These are phyloP conservation scores for Apiospora malaysiana DNA, from an alignment of 2,329 filamentous ascomycete genomes.

Conservation along the genomic window DNA sequence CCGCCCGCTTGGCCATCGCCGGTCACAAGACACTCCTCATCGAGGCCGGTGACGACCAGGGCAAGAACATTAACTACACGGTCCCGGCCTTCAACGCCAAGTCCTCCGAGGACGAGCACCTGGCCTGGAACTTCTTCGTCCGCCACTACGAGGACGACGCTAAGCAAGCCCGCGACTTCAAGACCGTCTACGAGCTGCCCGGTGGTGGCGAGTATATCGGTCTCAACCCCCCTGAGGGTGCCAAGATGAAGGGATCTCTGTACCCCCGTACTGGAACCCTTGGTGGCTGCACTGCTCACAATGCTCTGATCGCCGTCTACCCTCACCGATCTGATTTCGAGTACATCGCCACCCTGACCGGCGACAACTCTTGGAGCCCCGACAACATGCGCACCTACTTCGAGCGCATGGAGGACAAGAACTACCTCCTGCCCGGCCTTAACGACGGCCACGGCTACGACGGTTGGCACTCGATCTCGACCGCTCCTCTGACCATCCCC, in stretches of 20 bases:
- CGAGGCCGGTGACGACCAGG: slow-evolving; percentile 64
- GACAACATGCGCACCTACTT: slow-evolving; percentile 65
- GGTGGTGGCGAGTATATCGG: slow-evolving; percentile 58
- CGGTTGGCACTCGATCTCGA: slow-evolving; percentile 61
- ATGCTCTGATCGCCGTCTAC: slow-evolving; percentile 58
- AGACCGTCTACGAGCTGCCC: slow-evolving; percentile 60
- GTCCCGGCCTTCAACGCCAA: slow-evolving; percentile 58
- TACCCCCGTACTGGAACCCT: slow-evolving; percentile 63
- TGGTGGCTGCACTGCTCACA: slow-evolving; percentile 63
- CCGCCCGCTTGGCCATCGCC: slow-evolving; percentile 61
- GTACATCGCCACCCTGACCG: slow-evolving; percentile 57
- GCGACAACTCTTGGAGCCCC: slow-evolving; percentile 60
- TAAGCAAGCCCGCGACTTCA: slow-evolving; percentile 59
- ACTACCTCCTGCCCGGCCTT: slow-evolving; percentile 61
- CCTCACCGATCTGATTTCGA: slow-evolving; percentile 60
- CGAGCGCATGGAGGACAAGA: slow-evolving; percentile 57
- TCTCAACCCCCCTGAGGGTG: slow-evolving; percentile 55
- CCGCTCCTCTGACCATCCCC: slow-evolving; percentile 57
- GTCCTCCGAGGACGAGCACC: slow-evolving; percentile 58
- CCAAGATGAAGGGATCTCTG: slow-evolving; percentile 55
- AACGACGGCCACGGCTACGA: slow-evolving; percentile 63
- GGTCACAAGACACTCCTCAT: slow-evolving; percentile 65
- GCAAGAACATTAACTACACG: slow-evolving; percentile 51
- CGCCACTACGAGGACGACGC: slow-evolving; percentile 61
- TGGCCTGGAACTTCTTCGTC: slow-evolving; percentile 68